phyloP scores from a whole-genome alignment of 495 filamentous ascomycete species.

The Neurospora sp. region DNA sequence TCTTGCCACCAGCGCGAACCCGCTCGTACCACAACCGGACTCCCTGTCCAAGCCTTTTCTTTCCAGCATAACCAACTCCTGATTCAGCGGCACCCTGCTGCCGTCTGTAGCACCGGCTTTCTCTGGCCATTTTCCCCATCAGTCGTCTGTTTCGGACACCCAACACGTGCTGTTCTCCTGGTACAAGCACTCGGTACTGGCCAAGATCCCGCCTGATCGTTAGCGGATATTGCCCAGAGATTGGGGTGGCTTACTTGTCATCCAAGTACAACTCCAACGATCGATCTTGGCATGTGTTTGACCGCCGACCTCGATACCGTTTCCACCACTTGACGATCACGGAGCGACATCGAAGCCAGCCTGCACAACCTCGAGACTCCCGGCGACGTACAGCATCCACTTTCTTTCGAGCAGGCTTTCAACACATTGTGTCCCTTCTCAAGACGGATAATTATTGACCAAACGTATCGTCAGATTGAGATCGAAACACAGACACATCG shows the following conservation, averaged over 20 bases:
- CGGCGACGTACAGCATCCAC: neutral
- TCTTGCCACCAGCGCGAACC: neutral
- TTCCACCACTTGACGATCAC: constrained; percentile 3
- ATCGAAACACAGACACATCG: neutral
- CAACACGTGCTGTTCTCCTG: neutral
- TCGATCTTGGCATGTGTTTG: constrained; percentile 1
- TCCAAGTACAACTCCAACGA: neutral
- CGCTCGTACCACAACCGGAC: neutral
- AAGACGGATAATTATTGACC: neutral
- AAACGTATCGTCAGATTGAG: neutral
- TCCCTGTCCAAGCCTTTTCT: neutral
- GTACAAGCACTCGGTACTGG: neutral
- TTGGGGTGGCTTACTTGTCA: neutral
- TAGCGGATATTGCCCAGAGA: neutral
- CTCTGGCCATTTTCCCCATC: neutral
- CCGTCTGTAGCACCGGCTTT: neutral
- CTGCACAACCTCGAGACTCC: neutral
- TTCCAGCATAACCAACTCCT: neutral
- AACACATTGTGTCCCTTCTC: neutral
- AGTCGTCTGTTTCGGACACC: neutral
- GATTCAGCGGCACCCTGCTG: neutral
- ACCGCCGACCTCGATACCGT: constrained; percentile 2
- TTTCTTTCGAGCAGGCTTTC: neutral
- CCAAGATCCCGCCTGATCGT: neutral
- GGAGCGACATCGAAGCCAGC: neutral